Evolutionary conservation across 1,284 basidiomycete genomes (phyloP), one percentile per base, ranked within the genome.

Genomic region (Inonotus obliquus): DNA sequence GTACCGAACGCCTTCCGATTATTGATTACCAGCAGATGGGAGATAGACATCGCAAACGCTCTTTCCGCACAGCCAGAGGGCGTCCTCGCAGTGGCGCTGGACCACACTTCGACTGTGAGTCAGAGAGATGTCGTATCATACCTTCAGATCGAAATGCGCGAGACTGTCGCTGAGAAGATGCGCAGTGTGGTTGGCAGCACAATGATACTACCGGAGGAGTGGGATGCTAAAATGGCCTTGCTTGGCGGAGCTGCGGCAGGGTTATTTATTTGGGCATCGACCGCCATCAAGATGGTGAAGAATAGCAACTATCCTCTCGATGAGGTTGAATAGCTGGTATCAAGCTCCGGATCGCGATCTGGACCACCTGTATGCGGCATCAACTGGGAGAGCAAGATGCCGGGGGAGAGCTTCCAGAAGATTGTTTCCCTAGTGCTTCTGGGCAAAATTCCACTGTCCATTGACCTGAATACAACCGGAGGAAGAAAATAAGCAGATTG

Each of bases 221-320:
- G 54, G 54, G 39, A 57, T 3, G 38, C 1, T 4, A 19, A 47
- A 2, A 48, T 57, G 41, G 44, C 2, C 9, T 11, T 6, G 4
- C 56, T 57, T 47, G 56, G 21, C 6, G 21, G 29, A 4, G 45
- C 39, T 4, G 19, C 56, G 17, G 41, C 13, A 5, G 56, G 56
- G 4, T 25, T 57, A 13, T 57, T 57, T 21, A 57, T 57, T 9
- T 57, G 56, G 56, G 45, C 45, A 14, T 48, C 39, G 7, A 57
- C 39, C n/a, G 56, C 44, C n/a, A 61, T 32, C 4, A 32, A 32
- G 32, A 32, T 32, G 32, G 32, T 32, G 9, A 32, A 4, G 32
- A n/a, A 39, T n/a, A 56, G 54, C 25, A 9, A 39, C 14, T 7
- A 56, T 45, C 54, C 37, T 2, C 41, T 56, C 9, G 19, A 27